Evolutionary conservation across 768 basidiomycete genomes (phyloP), one percentile per base, ranked within the genome.

Genomic region (Suillus variegatus): DNA sequence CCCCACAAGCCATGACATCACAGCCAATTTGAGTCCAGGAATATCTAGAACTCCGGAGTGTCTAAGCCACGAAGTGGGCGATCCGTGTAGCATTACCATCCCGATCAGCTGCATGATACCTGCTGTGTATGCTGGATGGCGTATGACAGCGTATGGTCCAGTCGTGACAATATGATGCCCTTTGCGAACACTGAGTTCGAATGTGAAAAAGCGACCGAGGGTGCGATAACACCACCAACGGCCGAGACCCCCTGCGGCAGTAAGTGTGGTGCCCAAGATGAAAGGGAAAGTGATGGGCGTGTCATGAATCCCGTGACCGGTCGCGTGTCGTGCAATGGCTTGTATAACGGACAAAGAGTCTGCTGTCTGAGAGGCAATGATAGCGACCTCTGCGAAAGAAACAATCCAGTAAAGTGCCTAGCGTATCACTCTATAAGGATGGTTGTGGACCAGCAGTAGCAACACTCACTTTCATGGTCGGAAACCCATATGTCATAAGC

Each of bases 41-140:
- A 56, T 18, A 32, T 54, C 28, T 32, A 54, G 10, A 54, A 54
- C 16, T 32, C 52, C 52, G 2, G 56, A 57, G 36, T 38, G n/a
- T 25, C 49, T 61, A 40, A 54, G 56, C 57, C 54, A 65, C 43
- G 69, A 70, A 20, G 62, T 63, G 18, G n/a, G 56, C n/a, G 52
- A 28, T 41, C 62, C 62, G 46, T 58, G 43, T 38, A 60, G 35
- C 9, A 63, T 46, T 13, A 49, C 20, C 0, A 66, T 18, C 22
- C 69, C 68, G 2, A 35, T 28, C n/a, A 62, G 16, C 20, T 40
- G 54, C 20, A 72, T 38, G 0, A 60, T 32, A 16, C 25, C 74
- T 28, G 78, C 80, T 16, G 78, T 76, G 66, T 83, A 83, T 68
- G 79, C 77, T 44, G 81, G 82, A 67, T 83, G 82, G 49, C 82